Percentiles rank a stretch among this genome's conserved stretches.
These are phyloP conservation scores for Xylariaceae sp. DNA, from an alignment of 2,329 filamentous ascomycete species.

Conservation along the genomic window DNA sequence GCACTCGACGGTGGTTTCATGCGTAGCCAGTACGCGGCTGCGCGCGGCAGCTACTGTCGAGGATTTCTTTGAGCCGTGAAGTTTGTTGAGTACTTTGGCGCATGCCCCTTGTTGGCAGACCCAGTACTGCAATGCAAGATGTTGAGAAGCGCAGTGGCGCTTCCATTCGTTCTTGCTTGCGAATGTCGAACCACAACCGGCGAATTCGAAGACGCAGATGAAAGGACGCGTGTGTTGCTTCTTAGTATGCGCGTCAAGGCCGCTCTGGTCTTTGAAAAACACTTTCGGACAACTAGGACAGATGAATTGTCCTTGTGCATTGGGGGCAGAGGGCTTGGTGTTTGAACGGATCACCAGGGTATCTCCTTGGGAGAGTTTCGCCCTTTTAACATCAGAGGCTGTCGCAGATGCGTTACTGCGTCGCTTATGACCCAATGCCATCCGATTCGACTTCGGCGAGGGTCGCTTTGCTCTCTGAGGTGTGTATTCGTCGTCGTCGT, in stretches of 20 bases:
- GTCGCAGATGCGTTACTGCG: conserved; percentile 14
- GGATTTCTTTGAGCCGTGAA: conserved; percentile 18
- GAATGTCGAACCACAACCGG: conserved; percentile 71
- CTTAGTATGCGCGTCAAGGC: conserved; percentile 48
- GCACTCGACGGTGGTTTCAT: conserved; percentile 8
- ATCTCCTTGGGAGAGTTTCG: conserved; percentile 21
- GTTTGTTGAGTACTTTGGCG: conserved; percentile 32
- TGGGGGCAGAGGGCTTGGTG: conserved; percentile 22
- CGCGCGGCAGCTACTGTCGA: conserved; percentile 21
- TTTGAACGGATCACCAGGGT: conserved; percentile 11
- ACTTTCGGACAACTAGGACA: conserved; percentile 37
- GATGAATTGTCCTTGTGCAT: conserved; percentile 22
- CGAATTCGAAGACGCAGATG: conserved; percentile 72
- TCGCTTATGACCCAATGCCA: conserved; percentile 24
- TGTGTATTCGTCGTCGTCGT: conserved; percentile 23
- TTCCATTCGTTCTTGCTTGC: conserved; percentile 94
- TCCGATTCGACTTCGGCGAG: conserved; percentile 13
- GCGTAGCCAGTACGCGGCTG: conserved; percentile 11
- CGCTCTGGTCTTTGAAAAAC: conserved; percentile 42
- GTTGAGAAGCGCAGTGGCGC: conserved; percentile 76
- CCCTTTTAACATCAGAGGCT: conserved; percentile 20
- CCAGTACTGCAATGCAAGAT: conserved; percentile 71
- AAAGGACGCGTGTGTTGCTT: conserved; percentile 60
- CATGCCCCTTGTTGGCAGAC: conserved; percentile 66
- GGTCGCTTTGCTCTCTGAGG: conserved; percentile 18